These are phyloP conservation scores for Klebsormidium nitens DNA, from an alignment of 139 green algal genomes.

Conservation along the genomic window DNA sequence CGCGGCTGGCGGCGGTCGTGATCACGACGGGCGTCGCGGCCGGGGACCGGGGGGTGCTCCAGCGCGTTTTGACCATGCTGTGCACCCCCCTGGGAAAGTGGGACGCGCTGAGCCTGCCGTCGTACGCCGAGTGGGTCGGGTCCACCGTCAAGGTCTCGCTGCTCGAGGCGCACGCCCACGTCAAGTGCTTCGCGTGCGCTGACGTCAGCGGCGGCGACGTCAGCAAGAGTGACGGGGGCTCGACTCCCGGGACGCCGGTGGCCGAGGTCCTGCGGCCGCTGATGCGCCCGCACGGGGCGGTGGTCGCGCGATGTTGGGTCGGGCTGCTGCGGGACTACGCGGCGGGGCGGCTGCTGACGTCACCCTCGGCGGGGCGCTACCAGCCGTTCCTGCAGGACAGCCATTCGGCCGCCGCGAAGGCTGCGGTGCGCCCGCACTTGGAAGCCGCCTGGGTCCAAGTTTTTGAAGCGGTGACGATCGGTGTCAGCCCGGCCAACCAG, in stretches of 20 bases:
- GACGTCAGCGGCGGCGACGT: not conserved
- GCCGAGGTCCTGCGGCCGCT: not conserved
- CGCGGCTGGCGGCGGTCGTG: slow-evolving; percentile 18
- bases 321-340: slow-evolving; percentile 19
- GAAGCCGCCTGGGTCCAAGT: slow-evolving; percentile 1
- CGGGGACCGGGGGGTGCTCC: slow-evolving; percentile 21
- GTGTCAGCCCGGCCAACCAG: slow-evolving; percentile 6
- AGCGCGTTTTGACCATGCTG: slow-evolving; percentile 25
- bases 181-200: not conserved
- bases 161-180: not conserved
- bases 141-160: slow-evolving; percentile 14
- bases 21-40: slow-evolving; percentile 12
- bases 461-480: slow-evolving; percentile 23
- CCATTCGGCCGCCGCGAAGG: not conserved
- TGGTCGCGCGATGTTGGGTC: slow-evolving; percentile 8
- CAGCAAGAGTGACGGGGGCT: not conserved
- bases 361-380: no score
- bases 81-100: slow-evolving; percentile 21
- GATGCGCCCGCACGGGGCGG: not conserved
- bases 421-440: slow-evolving; percentile 10
- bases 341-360: not conserved
- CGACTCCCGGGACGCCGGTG: not conserved
- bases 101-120: slow-evolving; percentile 18
- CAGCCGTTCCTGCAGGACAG: slow-evolving; percentile 9
- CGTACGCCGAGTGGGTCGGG: slow-evolving; percentile 36